Evolutionary conservation across 805 yeast species (phyloP), one percentile per base, ranked within the genome.

Genomic region (Candida mattraensis): DNA sequence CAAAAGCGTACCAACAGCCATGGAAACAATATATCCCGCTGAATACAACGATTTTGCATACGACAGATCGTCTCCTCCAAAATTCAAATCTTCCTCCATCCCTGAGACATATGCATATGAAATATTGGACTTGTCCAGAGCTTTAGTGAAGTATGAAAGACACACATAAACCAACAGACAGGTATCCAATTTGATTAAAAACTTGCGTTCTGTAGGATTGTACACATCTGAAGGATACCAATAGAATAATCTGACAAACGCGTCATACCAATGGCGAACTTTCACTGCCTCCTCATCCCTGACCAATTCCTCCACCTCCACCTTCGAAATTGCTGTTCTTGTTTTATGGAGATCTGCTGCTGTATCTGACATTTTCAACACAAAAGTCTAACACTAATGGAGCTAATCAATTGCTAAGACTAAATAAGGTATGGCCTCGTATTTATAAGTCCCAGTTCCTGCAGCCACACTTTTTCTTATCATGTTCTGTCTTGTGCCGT

Each of bases 101-200:
- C 85, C 83, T 12, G 80, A 71, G 25, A 77, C 79, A 48, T 80
- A 82, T 1, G 87, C 87, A 50, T 80, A 78, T 42, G 70, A 71
- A 37, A 76, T 61, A 55, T 81, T 83, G 28, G 74, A 67, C 42
- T 72, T 72, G 54, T 83, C 88, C 29, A 83, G 64, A 31, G 78
- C 72, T 53, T 80, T 80, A 36, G 82, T 77, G 82, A 85, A 83
- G 56, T 81, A 80, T 0, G 79, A 78, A 15, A 68, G 48, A 48
- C 75, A 70, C 13, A 56, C 58, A 40, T 67, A 70, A 24, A 68
- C 59, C 21, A 78, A 66, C 30, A 83, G 56, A 28, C 75, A 56
- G 6, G 72, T 42, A 49, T 80, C 87, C 22, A 80, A 56, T 52
- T 81, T 80, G 45, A 66, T 56, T 14, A 78, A 53, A 24, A 78